Evolutionary conservation across 371 early-diverging fungal genomes (phyloP).

Genomic region (Dichotomocladium elegans): DNA sequence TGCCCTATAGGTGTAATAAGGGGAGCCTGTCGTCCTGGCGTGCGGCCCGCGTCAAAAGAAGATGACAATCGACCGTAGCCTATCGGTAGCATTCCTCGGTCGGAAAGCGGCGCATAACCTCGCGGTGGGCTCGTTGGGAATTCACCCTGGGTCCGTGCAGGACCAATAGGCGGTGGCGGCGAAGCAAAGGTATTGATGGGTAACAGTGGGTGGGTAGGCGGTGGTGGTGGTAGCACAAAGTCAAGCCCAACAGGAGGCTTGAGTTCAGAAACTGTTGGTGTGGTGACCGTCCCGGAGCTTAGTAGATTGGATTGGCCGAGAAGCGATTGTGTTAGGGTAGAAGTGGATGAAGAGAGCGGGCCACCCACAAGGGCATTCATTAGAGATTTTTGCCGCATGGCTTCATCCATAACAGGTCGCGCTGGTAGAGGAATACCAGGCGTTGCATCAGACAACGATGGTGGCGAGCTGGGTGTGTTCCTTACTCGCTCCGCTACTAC

Average conservation of each 20-base stretch:
- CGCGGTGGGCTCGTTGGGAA: conserved; percentile 6
- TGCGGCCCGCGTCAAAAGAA: conserved; percentile 6
- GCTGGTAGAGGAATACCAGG: not conserved
- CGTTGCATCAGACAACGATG: not conserved
- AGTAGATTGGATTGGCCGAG: not conserved
- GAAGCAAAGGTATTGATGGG: conserved; percentile 4
- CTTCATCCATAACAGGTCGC: conserved; percentile 2
- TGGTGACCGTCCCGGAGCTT: not conserved
- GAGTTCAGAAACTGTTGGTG: not conserved
- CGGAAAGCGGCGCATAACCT: not conserved
- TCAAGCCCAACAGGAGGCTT: not conserved
- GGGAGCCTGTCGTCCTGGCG: not conserved
- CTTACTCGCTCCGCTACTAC: no score
- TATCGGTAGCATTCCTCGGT: conserved; percentile 5
- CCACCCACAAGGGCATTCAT: conserved; percentile 20
- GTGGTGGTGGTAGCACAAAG: conserved; percentile 2
- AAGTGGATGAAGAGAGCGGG: not conserved
- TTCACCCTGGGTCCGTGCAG: not conserved
- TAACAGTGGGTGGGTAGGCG: conserved; percentile 6
- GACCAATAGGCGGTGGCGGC: not conserved
- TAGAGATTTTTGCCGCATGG: conserved; percentile 11
- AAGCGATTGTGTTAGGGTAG: not conserved
- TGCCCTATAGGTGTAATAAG: conserved; percentile 38
- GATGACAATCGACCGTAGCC: conserved; percentile 4
- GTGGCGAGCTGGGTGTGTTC: no score